phyloP scores from a whole-genome alignment of 176 grass and related monocot species.

The Olyra latifolia region DNA sequence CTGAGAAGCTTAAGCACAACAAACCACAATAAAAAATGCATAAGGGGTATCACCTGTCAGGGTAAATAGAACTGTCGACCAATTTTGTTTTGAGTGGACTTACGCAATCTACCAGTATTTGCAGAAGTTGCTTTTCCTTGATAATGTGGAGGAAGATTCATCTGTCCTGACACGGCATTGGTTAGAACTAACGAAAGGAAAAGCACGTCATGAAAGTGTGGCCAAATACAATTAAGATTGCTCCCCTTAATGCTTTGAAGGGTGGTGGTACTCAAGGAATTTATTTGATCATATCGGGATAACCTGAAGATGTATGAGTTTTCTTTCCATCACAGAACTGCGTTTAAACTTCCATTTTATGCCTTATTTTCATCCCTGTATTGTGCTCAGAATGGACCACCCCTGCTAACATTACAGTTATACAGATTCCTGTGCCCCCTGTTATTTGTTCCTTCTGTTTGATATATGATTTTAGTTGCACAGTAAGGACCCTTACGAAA shows the following conservation, averaged over 20 bases:
- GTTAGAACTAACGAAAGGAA: conserved; percentile 46
- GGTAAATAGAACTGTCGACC: not conserved
- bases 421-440: too few relatives aligned
- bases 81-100: conserved; percentile 5
- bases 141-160: conserved; percentile 38
- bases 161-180: conserved; percentile 50
- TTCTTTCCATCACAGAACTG: conserved; percentile 14
- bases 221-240: conserved; percentile 65
- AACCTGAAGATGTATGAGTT: conserved; percentile 57
- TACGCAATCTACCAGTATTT: conserved; percentile 25
- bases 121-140: conserved; percentile 84
- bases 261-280: conserved; percentile 55
- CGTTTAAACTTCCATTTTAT: conserved; percentile 33
- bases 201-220: conserved; percentile 52
- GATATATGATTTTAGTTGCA: too few relatives aligned
- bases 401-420: not conserved
- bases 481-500: too few relatives aligned
- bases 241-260: conserved; percentile 66
- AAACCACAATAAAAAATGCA: too few relatives aligned
- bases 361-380: not conserved
- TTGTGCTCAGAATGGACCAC: not conserved
- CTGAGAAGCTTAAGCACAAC: too few relatives aligned
- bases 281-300: conserved; percentile 85
- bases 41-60: too few relatives aligned
- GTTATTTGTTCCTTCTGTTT: too few relatives aligned